Base-by-base conservation (phyloP, 1,284 basidiomycete genomes). In the Sanghuangporus sanghuang region DNA sequence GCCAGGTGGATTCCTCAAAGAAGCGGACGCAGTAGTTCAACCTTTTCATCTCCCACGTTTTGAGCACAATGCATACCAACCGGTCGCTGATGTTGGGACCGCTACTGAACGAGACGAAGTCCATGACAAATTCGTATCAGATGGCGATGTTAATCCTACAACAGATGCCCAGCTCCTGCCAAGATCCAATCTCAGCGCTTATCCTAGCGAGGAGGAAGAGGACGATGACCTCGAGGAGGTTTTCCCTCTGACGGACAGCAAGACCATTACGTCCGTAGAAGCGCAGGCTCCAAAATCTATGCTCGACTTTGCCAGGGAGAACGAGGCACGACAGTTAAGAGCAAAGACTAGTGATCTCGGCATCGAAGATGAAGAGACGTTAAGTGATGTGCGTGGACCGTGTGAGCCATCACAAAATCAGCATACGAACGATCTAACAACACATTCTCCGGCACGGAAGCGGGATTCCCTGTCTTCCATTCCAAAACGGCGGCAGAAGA, bases 1-100 rank as follows among this genome's bases (percentile, higher is more conserved):
- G 68, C 77, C 77, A 27, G 87, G 86, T 27, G 89, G 85, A 21
- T 91, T 88, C 74, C 78, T 89, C 38, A 80, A 81, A 38, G 84
- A 76, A n/a, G 87, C 83, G n/a, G 88, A 88, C 70, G 84, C 85
- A 66, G 85, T 92, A 62, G 87, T 92, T 2, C 78, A 87, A 72
- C 82, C 83, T 1, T 92, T 84, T 72, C 80, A 81, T 65, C 76
- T 93, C 23, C 90, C 90, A 0, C 84, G 84, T 66, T 80, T 83
- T 68, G 77, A 79, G 38, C 79, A 80, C 67, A 72, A 77, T 63
- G 69, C 73, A 39, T 68, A 68, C 48, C 57, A 63, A 6, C 67
- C 69, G 9, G 56, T 62, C 42, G 61, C 63, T 18, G 55, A 55
- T 57, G 57, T 18, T 11, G 39, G 57, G 3, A 55, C 35, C 32